Percentiles rank a stretch among this genome's conserved stretches.
phyloP scores from a whole-genome alignment of 73 alveolate species.

The Uronychia setigera region DNA sequence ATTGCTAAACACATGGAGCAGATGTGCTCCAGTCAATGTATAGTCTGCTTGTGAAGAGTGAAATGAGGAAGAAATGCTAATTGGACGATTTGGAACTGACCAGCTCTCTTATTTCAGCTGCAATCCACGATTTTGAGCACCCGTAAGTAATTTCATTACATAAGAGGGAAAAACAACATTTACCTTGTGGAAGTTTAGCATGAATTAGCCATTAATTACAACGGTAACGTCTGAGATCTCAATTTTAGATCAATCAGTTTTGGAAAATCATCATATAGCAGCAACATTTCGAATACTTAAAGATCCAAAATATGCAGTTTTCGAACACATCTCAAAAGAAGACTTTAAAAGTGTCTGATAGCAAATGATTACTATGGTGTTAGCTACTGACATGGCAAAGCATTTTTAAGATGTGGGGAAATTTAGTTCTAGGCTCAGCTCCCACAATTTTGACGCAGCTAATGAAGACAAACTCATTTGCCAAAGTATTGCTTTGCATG shows the following conservation, averaged over 20 bases:
- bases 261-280: constrained; percentile 86
- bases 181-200: constrained; percentile 12
- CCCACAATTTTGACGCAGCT: constrained; percentile 24
- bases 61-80: background rate
- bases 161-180: constrained; percentile 10
- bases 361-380: constrained; percentile 27
- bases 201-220: constrained; percentile 8
- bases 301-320: constrained; percentile 56
- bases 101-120: constrained; percentile 7
- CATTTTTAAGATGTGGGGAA: constrained; percentile 41
- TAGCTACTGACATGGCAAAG: constrained; percentile 52
- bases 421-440: background rate
- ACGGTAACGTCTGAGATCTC: too few species aligned
- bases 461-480: constrained; percentile 9
- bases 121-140: constrained; percentile 34
- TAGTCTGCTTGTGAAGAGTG: constrained; percentile 8
- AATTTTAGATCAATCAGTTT: constrained; percentile 68
- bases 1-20: constrained; percentile 59
- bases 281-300: constrained; percentile 64
- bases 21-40: constrained; percentile 48
- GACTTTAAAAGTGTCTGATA: constrained; percentile 49
- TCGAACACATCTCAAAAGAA: constrained; percentile 57
- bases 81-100: constrained; percentile 22
- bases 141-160: background rate
- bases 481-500: constrained; percentile 27